Evolutionary conservation across 148 eudicot genomes (phyloP), one percentile per base, ranked within the genome.

Genomic region (Diospyros kaki): DNA sequence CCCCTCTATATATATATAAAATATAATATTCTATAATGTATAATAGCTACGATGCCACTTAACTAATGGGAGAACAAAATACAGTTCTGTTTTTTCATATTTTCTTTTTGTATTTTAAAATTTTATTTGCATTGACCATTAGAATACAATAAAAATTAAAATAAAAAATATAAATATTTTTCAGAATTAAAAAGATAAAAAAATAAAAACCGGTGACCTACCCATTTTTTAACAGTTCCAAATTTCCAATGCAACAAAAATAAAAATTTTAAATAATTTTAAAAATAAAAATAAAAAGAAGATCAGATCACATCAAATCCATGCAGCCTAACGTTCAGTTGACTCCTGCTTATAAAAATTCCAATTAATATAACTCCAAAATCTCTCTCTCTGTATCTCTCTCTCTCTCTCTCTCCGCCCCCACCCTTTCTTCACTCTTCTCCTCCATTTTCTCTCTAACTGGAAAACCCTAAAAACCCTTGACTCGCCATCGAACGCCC

Each of bases 251-350:
- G 0, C 38, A 60, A 4, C 64, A 60, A 28, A 18, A 65, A 65
- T 5, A 18, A n/a, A 68, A 51, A 51, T 7, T 18, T 9, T 17
- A 9, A 28, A 0, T 3, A 12, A 17, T 14, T 12, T 10, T 17
- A 15, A 58, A 58, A 10, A 18, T 17, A 15, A 58, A 58, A 10
- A 44, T 42, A 58, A 58, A 60, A 61, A 52, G 44, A 42, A 45
- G 55, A 73, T 68, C 17, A 73, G 61, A 38, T 64, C 75, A 45
- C 43, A 73, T 68, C 17, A 73, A 61, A 38, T 64, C 75, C 80
- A 71, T 77, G 80, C 80, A 77, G 64, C 58, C 43, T 64, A 77
- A 77, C 70, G 71, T 77, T 64, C 75, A 55, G 71, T 62, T 71
- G 76, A 78, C 76, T 58, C 80, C 9, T 9, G 9, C 39, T 50